Conservation (phyloP, 2,329 filamentous ascomycete species). For the Microdochium trichocladiopsis region DNA sequence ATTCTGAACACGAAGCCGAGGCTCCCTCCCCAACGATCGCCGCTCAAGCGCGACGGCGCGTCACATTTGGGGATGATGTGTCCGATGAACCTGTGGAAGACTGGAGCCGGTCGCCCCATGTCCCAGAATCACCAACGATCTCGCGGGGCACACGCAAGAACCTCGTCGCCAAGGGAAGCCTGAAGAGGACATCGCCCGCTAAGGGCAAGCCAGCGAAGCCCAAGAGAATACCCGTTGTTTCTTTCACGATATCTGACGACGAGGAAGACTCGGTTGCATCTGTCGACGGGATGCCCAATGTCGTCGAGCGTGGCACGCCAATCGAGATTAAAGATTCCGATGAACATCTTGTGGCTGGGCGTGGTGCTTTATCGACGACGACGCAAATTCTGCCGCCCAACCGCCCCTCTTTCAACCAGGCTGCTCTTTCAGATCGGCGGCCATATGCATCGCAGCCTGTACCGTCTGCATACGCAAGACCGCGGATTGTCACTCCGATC, state of each 20-base stretch:
- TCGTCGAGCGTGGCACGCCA: background rate
- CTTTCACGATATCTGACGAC: background rate
- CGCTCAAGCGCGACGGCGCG: background rate
- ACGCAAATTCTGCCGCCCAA: background rate
- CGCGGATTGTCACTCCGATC: background rate
- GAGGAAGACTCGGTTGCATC: background rate
- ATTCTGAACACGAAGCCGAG: background rate
- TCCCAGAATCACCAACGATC: background rate
- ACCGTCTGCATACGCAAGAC: background rate
- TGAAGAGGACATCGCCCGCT: background rate
- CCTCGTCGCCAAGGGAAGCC: background rate
- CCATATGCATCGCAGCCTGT: background rate
- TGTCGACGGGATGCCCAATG: background rate
- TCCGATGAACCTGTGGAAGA: background rate
- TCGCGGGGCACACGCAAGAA: background rate
- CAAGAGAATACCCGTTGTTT: background rate
- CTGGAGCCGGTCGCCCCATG: too few species aligned
- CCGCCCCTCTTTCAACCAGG: background rate
- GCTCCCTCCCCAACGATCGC: background rate
- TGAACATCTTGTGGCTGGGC: too few species aligned
- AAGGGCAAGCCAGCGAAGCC: background rate
- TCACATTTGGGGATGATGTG: background rate
- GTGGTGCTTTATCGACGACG: too few species aligned
- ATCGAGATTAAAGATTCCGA: too few species aligned
- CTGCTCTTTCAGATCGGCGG: background rate